Percentiles rank a stretch among this genome's conserved stretches.
phyloP scores from a whole-genome alignment of 768 basidiomycete genomes.

The Calvatia gigantea region DNA sequence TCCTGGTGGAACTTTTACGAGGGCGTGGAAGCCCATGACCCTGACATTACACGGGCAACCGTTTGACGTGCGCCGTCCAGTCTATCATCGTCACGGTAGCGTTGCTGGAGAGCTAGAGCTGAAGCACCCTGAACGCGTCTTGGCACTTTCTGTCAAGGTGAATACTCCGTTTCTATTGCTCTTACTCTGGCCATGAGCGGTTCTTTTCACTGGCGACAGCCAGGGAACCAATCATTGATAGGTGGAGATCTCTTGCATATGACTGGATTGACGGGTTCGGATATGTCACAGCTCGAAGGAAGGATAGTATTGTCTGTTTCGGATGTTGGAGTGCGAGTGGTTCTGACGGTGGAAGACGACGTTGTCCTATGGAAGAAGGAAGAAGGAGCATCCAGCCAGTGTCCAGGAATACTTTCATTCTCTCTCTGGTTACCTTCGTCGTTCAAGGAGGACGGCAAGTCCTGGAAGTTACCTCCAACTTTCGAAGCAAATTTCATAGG shows the following conservation, averaged over 20 bases:
- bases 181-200: not conserved
- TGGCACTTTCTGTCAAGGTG: conserved; percentile 36
- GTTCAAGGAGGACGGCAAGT: conserved; percentile 26
- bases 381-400: conserved; percentile 16
- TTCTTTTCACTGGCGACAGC: not conserved
- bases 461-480: conserved; percentile 33
- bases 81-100: conserved; percentile 31
- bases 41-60: conserved; percentile 37
- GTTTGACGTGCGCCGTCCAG: conserved; percentile 24
- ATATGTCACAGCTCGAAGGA: conserved; percentile 29
- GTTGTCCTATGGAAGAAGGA: conserved; percentile 27
- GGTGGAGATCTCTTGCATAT: not conserved
- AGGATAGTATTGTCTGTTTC: conserved; percentile 31
- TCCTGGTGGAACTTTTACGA: conserved; percentile 24
- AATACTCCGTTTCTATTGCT: conserved; percentile 8
- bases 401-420: conserved; percentile 38
- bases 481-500: conserved; percentile 33
- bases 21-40: conserved; percentile 30
- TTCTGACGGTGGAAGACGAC: conserved; percentile 26
- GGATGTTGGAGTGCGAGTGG: conserved; percentile 28
- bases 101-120: conserved; percentile 35
- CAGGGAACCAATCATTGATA: not conserved
- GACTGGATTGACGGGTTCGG: not conserved
- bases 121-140: conserved; percentile 24
- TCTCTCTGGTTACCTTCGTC: conserved; percentile 30